Evolutionary conservation across 345 rosid species (phyloP).

Genomic region (Psidium guajava): DNA sequence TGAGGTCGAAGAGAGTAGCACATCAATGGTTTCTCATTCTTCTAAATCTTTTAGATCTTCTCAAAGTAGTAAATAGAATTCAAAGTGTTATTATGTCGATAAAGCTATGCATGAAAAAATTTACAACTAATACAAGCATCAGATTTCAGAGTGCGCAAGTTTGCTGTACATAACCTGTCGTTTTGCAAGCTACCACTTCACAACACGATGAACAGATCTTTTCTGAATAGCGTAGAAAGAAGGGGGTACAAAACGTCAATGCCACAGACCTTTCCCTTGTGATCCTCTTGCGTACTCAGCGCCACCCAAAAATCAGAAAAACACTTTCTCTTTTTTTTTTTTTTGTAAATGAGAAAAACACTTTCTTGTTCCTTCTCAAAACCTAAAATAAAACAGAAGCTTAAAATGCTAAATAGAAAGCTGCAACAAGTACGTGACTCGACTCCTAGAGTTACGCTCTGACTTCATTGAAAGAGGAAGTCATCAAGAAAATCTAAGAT

Average conservation of each 20-base stretch:
- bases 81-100: not conserved
- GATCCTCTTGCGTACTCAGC: no score
- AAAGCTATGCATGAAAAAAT: not conserved
- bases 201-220: conserved; percentile 86
- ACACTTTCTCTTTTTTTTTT: no score
- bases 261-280: no score
- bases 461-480: no score
- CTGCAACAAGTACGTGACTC: not conserved
- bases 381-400: rapidly evolving
- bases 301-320: no score
- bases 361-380: no score
- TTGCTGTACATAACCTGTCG: conserved; percentile 41
- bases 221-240: conserved; percentile 19
- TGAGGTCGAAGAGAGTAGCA: not conserved
- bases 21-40: not conserved
- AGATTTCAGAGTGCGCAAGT: not conserved
- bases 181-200: conserved; percentile 86
- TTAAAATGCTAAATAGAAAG: not conserved
- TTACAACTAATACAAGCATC: not conserved
- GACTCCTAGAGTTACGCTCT: no score
- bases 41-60: not conserved
- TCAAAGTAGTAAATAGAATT: not conserved
- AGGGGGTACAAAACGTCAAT: no score
- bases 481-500: no score
- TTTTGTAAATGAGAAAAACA: no score